phyloP scores from a whole-genome alignment of 2,329 filamentous ascomycete genomes.

The Hypocrella siamensis region DNA sequence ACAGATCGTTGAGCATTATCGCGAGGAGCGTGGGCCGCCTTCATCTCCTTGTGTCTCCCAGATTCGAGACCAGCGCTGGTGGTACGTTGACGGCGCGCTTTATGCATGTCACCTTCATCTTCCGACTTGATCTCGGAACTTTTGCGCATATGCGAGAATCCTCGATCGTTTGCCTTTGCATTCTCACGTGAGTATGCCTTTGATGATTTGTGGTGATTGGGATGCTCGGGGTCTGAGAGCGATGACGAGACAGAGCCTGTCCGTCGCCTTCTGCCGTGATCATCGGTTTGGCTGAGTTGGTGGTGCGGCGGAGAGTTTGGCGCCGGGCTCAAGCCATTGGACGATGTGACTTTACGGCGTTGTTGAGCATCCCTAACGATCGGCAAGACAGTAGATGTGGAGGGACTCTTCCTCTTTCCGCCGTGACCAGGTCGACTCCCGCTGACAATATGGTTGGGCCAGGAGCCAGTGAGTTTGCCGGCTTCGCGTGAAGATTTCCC shows the following conservation, averaged over 20 bases:
- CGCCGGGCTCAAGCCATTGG: constrained; percentile 42
- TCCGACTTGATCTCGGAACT: constrained; percentile 38
- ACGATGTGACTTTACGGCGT: constrained; percentile 30
- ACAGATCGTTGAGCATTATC: constrained; percentile 29
- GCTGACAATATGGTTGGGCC: too few species aligned
- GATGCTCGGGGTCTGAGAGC: constrained; percentile 40
- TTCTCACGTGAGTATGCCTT: constrained; percentile 32
- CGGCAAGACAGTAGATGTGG: constrained; percentile 12
- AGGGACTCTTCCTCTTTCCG: constrained; percentile 34
- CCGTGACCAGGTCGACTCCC: constrained; percentile 16
- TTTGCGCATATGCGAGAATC: constrained; percentile 36
- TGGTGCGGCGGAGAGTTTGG: constrained; percentile 35
- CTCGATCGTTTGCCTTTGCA: constrained; percentile 28
- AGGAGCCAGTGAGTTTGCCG: constrained; percentile 18
- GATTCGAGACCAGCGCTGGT: constrained; percentile 26
- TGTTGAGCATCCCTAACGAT: constrained; percentile 23
- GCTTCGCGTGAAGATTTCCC: constrained; percentile 15
- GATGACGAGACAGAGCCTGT: constrained; percentile 24
- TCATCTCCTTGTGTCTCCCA: constrained; percentile 17
- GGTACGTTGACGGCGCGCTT: constrained; percentile 36
- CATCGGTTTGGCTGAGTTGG: constrained; percentile 14
- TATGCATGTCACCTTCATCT: constrained; percentile 38
- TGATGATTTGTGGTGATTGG: constrained; percentile 23
- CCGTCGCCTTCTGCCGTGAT: constrained; percentile 13
- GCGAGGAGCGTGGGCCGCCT: constrained; percentile 15